Conservation (phyloP, 305 asterid genomes). For the Ilex paraguariensis region DNA sequence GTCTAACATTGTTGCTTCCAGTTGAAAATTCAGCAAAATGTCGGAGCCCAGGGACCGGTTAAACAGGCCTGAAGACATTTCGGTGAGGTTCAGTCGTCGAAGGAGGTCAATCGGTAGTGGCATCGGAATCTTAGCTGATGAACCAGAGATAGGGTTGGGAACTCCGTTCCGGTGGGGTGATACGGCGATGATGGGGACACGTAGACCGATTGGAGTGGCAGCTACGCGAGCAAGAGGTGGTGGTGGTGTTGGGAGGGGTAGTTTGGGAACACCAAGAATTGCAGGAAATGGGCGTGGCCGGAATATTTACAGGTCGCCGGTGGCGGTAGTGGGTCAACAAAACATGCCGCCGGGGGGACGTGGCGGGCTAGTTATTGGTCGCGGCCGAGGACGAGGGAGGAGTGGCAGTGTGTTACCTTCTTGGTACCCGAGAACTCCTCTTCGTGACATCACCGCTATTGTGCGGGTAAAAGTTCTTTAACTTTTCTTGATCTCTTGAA, state of each 20-base stretch:
- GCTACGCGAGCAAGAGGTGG: not conserved
- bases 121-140: constrained; percentile 23
- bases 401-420: constrained; percentile 39
- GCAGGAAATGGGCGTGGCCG: constrained; percentile 16
- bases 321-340: constrained; percentile 25
- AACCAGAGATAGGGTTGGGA: constrained; percentile 15
- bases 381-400: constrained; percentile 28
- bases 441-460: constrained; percentile 54
- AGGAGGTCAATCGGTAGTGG: constrained; percentile 20
- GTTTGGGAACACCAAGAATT: constrained; percentile 30
- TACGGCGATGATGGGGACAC: constrained; percentile 32
- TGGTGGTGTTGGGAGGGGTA: constrained; percentile 22
- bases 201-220: constrained; percentile 15
- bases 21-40: constrained; percentile 29
- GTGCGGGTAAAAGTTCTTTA: constrained; percentile 41
- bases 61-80: constrained; percentile 27
- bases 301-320: constrained; percentile 11
- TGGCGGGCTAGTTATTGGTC: constrained; percentile 14
- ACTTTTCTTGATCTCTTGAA: not conserved
- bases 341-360: constrained; percentile 23
- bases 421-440: constrained; percentile 81
- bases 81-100: constrained; percentile 25
- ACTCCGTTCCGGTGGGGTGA: constrained; percentile 54
- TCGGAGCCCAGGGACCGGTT: constrained; percentile 55
- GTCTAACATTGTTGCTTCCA: constrained; percentile 1